A percentile compares a stretch with the other conserved stretches of the same genome.
Evolutionary conservation across 2,329 filamentous ascomycete genomes (phyloP).

Genomic region (Penicillium verrucosum): DNA sequence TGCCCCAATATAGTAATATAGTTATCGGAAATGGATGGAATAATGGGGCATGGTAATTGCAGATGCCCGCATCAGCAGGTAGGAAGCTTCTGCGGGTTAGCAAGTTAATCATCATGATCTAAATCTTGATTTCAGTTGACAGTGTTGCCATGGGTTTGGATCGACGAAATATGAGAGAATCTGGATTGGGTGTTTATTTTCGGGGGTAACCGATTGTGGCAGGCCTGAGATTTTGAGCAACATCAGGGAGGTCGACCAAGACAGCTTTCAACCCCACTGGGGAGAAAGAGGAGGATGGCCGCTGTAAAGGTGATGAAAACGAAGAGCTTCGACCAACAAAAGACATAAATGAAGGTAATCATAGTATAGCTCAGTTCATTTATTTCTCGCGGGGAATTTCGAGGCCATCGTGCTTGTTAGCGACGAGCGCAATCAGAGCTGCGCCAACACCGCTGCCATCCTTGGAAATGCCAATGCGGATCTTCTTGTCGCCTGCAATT

Average conservation of each 20-base stretch:
- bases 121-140: slow-evolving; percentile 7
- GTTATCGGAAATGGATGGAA: neutral
- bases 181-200: slow-evolving; percentile 5
- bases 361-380: neutral
- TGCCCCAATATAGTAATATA: slow-evolving; percentile 10
- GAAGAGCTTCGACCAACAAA: neutral
- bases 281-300: neutral
- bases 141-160: neutral
- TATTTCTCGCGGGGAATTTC: slow-evolving; percentile 14
- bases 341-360: neutral
- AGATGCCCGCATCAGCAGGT: neutral
- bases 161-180: neutral
- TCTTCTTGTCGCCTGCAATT: slow-evolving; percentile 71
- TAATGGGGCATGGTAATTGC: slow-evolving; percentile 1
- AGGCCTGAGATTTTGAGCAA: neutral
- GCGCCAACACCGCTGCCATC: slow-evolving; percentile 95
- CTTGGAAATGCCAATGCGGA: slow-evolving; percentile 93
- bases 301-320: neutral
- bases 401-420: slow-evolving; percentile 49
- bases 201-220: neutral
- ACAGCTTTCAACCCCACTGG: neutral
- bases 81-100: neutral
- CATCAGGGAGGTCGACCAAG: neutral
- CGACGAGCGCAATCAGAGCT: slow-evolving; percentile 88
- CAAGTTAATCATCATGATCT: neutral